Conservation (phyloP, 2,329 filamentous ascomycete species). For the Trichocomaceae sp. region DNA sequence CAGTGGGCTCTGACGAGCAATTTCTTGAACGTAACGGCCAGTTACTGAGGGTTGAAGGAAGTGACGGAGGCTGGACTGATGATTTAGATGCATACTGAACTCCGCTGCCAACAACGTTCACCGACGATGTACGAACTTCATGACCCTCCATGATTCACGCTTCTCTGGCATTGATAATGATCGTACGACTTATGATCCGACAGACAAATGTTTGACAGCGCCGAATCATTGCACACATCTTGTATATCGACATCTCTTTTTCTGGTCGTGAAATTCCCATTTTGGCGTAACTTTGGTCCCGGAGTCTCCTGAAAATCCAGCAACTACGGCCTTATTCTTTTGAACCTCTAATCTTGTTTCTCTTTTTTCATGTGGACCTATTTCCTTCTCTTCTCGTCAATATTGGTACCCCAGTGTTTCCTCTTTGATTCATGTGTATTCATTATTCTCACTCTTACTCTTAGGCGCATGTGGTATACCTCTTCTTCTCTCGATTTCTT, state of each 20-base stretch:
- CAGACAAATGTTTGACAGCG: not conserved
- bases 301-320: slow-evolving; percentile 1
- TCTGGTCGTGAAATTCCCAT: not conserved
- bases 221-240: not conserved
- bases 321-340: not conserved
- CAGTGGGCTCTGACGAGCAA: slow-evolving; percentile 28
- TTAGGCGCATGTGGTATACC: not conserved
- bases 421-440: slow-evolving; percentile 19
- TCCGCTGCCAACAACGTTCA: not conserved
- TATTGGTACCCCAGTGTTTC: slow-evolving; percentile 19
- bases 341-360: slow-evolving; percentile 3
- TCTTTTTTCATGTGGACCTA: slow-evolving; percentile 16
- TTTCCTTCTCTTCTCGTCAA: slow-evolving; percentile 15
- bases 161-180: slow-evolving; percentile 6
- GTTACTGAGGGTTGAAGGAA: slow-evolving; percentile 43
- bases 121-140: slow-evolving; percentile 14
- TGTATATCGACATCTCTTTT: not conserved
- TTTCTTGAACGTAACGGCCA: slow-evolving; percentile 38
- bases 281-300: slow-evolving; percentile 4
- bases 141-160: slow-evolving; percentile 8
- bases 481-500: not conserved
- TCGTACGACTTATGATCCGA: slow-evolving; percentile 1
- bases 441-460: slow-evolving; percentile 11
- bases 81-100: slow-evolving; percentile 40
- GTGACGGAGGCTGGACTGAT: slow-evolving; percentile 50